Evolutionary conservation across 768 basidiomycete species (phyloP), one percentile per base, ranked within the genome.

Genomic region (Agaricus sinodeliciosus): DNA sequence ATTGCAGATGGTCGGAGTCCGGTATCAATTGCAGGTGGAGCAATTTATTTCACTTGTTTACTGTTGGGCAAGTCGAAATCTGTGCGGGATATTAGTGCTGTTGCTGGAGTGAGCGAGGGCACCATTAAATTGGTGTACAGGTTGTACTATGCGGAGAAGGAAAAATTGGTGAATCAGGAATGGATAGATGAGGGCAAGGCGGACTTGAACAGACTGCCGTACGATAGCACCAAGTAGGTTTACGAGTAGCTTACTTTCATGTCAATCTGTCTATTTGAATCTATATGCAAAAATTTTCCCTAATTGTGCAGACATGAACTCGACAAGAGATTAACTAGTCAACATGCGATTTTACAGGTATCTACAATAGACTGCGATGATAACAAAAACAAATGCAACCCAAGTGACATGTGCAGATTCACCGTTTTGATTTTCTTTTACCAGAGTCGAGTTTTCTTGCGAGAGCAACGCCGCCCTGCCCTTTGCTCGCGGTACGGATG

Each of bases 11-110:
- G 96, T 22, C 77, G 96, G 56, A 91, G 85, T 61, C 95, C 95
- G 1, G 90, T 97, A 48, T 96, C 96, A n/a, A 94, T 99, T 59
- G 96, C 95, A n/a, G 91, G 92, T 39, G 93, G 91, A 37, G 90
- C 92, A 16, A 93, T 99, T 55, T 93, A 88, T 72, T 97, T 98
- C 70, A 90, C 90, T 27, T 90, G 89, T 63, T 77, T 85, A 58
- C 64, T 97, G 40, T 75, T 94, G 61, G 90, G 86, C 49, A 81
- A 82, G 61, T 62, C 72, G 25, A 91, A 90, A 69, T 77, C 82
- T 19, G 78, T 87, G 44, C 83, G 84, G 69, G 92, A 97, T 62
- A 94, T 99, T 63, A 88, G 88, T 57, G 72, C 76, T 13, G 91
- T 97, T 9, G 94, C 92, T 3, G 93, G 94, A 9, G 93, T 97